Evolutionary conservation across 148 eudicot species (phyloP).

Genomic region (Heliamphora exappendiculata): DNA sequence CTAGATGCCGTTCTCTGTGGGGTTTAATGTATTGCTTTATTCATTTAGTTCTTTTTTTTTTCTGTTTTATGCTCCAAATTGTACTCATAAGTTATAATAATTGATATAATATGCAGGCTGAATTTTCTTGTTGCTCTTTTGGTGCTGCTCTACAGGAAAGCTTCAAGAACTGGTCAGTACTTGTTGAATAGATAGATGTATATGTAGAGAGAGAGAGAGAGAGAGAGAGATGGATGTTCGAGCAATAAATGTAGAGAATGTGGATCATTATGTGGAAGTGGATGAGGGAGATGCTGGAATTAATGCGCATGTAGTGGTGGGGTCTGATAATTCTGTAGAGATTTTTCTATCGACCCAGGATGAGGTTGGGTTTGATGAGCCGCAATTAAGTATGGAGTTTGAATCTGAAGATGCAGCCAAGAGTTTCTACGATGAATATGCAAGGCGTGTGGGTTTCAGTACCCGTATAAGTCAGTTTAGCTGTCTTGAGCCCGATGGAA

Average conservation of each 20-base stretch:
- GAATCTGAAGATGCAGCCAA: slow-evolving; percentile 59
- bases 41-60: neutral
- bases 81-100: neutral
- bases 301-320: slow-evolving; percentile 11
- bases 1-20: too few species aligned
- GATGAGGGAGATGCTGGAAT: slow-evolving; percentile 41
- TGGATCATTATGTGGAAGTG: slow-evolving; percentile 37
- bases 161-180: slow-evolving; percentile 4
- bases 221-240: slow-evolving; percentile 36
- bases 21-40: neutral
- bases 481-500: slow-evolving; percentile 33
- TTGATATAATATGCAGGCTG: neutral
- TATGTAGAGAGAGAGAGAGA: neutral
- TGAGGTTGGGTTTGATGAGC: slow-evolving; percentile 41
- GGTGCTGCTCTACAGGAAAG: neutral
- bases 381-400: slow-evolving; percentile 69
- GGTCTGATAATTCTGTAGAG: slow-evolving; percentile 17
- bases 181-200: neutral
- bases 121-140: neutral
- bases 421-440: slow-evolving; percentile 62
- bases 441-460: slow-evolving; percentile 54
- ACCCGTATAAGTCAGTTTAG: slow-evolving; percentile 29
- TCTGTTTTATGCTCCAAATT: neutral
- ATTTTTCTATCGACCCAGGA: slow-evolving; percentile 25
- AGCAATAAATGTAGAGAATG: slow-evolving; percentile 31